phyloP scores from a whole-genome alignment of 2,329 filamentous ascomycete species.

The Aspergillus floridensis region DNA sequence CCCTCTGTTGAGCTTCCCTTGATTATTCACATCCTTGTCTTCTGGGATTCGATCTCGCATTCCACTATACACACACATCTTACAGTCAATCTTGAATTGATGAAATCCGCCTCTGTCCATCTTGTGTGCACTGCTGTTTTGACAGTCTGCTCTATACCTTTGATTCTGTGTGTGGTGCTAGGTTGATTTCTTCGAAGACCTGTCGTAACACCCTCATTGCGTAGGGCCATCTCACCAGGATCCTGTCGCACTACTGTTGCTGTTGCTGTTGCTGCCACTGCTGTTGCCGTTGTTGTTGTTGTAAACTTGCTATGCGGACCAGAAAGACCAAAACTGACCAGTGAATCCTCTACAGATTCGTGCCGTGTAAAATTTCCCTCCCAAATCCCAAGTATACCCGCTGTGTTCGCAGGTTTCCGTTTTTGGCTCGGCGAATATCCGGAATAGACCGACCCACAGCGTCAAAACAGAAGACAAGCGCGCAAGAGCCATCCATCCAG shows the following conservation, averaged over 20 bases:
- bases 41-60: background rate
- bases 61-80: background rate
- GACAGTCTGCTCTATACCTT: constrained; percentile 10
- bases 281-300: constrained; percentile 4
- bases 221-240: constrained; percentile 17
- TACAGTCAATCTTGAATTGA: background rate
- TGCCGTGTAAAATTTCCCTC: constrained; percentile 14
- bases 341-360: constrained; percentile 17
- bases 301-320: constrained; percentile 16
- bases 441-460: background rate
- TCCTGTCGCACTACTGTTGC: constrained; percentile 9
- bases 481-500: background rate
- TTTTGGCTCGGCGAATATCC: background rate
- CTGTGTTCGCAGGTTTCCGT: background rate
- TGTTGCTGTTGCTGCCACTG: background rate
- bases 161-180: constrained; percentile 1
- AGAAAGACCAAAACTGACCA: constrained; percentile 18
- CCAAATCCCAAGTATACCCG: constrained; percentile 4
- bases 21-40: background rate
- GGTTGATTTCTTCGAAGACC: constrained; percentile 1
- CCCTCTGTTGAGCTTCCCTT: background rate
- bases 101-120: background rate
- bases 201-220: constrained; percentile 22
- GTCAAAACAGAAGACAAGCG: background rate
- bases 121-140: background rate